Evolutionary conservation across 129 eudicot genomes (phyloP), one percentile per base, ranked within the genome.

Genomic region (Helianthus tuberosus): DNA sequence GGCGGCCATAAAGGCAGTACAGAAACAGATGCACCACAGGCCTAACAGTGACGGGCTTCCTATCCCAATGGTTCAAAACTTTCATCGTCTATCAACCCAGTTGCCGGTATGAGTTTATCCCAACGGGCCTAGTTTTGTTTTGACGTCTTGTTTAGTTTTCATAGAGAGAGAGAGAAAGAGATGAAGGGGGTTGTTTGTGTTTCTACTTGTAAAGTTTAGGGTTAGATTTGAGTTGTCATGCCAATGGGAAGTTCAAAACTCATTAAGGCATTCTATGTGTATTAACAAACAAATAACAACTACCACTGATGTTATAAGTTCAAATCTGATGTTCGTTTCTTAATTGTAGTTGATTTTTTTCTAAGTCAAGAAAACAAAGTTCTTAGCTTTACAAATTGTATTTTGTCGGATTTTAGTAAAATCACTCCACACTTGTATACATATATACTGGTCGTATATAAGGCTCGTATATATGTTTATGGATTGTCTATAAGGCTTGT

Each of bases 1-100:
- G 6, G 98, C 98, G 5, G 97, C 98, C 1, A 91, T 91, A 10
- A 94, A 91, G 68, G 97, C 97, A 3, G 91, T 94, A 25, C 98
- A 94, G 66, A 94, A 91, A 80, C 98, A 90, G 87, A 88, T 94
- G 89, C 91, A 88, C 80, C 84, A 68, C 39, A 73, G 85, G 57
- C 79, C 77, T 71, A 85, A 78, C 69, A 79, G 82, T 50, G 97
- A 90, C 13, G 92, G 86, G 14, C 79, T 87, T 72, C 90, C 96
- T 29, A 64, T 78, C 11, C 82, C 82, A 41, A 50, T 78, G 16
- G 82, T 72, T 55, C 82, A 78, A 32, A 78, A 71, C 61, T 78
- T 80, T 50, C 86, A 85, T 68, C 84, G 72, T 58, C 44, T 80
- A 55, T 65, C 84, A 0, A 59, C 72, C 17, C 84, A 65, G 59